Conservation (phyloP, 805 yeast genomes). For the Lachancea sp. region DNA sequence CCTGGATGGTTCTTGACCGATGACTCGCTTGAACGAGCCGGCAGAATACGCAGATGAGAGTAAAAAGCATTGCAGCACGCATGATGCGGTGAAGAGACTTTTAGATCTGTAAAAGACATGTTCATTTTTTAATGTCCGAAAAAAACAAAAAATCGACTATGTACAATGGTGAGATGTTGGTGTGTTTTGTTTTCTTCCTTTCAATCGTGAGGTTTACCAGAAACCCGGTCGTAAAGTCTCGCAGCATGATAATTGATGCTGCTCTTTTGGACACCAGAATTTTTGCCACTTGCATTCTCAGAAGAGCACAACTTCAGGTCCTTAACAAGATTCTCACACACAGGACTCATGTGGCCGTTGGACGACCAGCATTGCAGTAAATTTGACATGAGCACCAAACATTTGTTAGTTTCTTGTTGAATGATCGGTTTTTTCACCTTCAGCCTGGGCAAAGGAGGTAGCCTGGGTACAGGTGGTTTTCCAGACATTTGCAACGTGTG, state of each 20-base stretch:
- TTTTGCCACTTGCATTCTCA: constrained; percentile 26
- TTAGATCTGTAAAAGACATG: no score
- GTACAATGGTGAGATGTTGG: not conserved
- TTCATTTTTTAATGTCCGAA: not conserved
- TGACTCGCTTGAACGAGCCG: constrained; percentile 29
- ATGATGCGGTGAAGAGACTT: no score
- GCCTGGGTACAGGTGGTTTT: constrained; percentile 36
- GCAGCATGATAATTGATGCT: constrained; percentile 50
- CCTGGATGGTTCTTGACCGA: constrained; percentile 33
- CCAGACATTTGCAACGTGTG: constrained; percentile 25
- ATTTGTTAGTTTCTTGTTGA: constrained; percentile 57
- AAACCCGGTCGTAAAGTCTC: constrained; percentile 43
- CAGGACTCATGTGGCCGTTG: constrained; percentile 72
- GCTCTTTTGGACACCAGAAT: constrained; percentile 28
- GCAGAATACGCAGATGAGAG: constrained; percentile 15
- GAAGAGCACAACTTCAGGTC: constrained; percentile 74
- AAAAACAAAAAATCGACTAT: not conserved
- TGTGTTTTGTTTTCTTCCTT: not conserved
- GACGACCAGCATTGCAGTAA: constrained; percentile 95
- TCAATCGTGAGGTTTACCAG: constrained; percentile 40
- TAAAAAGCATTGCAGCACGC: no score
- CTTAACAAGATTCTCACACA: constrained; percentile 57
- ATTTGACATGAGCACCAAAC: constrained; percentile 76
- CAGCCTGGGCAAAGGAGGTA: constrained; percentile 71
- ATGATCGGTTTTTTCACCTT: constrained; percentile 60